These are phyloP conservation scores for Entomortierella beljakovae DNA, from an alignment of 192 early-diverging fungal species.

Conservation along the genomic window DNA sequence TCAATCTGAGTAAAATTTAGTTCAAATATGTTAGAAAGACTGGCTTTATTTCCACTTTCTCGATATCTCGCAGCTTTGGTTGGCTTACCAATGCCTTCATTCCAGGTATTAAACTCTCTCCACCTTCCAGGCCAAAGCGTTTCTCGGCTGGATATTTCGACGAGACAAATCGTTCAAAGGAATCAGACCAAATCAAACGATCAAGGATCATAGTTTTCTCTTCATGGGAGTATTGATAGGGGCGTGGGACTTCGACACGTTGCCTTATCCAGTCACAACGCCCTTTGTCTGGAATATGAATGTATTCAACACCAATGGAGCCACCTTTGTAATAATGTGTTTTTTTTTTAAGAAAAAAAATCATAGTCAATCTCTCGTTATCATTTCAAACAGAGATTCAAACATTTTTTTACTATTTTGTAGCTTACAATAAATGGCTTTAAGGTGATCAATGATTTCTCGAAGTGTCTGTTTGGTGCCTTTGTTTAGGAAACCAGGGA, in stretches of 20 bases:
- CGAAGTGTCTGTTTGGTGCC: conserved; percentile 87
- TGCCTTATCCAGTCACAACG: conserved; percentile 98
- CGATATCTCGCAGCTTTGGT: not conserved
- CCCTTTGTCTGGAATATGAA: conserved; percentile 95
- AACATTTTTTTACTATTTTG: not conserved
- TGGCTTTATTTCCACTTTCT: not conserved
- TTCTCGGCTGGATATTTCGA: conserved; percentile 98
- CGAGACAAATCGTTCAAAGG: conserved; percentile 95
- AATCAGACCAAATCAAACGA: conserved; percentile 96
- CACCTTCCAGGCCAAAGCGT: conserved; percentile 98
- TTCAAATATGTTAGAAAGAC: not conserved
- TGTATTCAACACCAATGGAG: conserved; percentile 97
- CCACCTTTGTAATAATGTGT: conserved; percentile 63
- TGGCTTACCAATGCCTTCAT: conserved; percentile 92
- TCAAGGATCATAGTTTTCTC: conserved; percentile 94
- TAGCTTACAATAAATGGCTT: conserved; percentile 86
- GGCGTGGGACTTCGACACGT: conserved; percentile 90
- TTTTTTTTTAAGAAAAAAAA: not conserved
- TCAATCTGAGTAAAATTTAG: conserved; percentile 79
- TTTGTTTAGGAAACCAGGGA: conserved; percentile 84
- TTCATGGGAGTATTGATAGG: conserved; percentile 89
- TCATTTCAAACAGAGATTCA: too few species aligned
- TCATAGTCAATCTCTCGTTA: not conserved
- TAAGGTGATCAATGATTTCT: conserved; percentile 87
- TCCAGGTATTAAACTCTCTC: conserved; percentile 97